These are phyloP conservation scores for Inga laurina DNA, from an alignment of 306 rosid species.

Conservation along the genomic window DNA sequence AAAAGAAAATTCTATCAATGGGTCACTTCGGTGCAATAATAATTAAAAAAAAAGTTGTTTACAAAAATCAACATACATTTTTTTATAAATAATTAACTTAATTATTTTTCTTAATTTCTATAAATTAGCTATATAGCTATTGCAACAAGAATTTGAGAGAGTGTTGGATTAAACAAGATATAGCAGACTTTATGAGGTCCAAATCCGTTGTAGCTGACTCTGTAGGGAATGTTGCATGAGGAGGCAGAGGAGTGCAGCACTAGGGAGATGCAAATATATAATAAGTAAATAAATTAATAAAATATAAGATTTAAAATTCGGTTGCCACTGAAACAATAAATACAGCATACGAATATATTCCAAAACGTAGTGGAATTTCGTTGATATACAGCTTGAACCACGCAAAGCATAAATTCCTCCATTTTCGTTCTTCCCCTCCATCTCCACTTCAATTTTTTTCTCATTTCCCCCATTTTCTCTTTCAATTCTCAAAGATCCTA, in stretches of 20 bases:
- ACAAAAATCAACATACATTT: no score
- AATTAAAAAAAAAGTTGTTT: no score
- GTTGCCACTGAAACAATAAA: neutral
- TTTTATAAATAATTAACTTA: no score
- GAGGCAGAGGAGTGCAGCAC: neutral
- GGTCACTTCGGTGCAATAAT: no score
- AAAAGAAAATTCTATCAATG: no score
- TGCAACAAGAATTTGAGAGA: no score
- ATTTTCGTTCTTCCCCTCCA: neutral
- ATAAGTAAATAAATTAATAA: neutral
- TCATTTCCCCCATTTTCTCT: neutral
- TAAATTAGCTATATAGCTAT: no score
- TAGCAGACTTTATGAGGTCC: neutral
- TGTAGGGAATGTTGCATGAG: neutral
- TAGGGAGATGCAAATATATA: neutral
- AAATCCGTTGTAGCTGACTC: neutral
- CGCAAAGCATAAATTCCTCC: neutral
- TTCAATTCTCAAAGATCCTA: neutral
- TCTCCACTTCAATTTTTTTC: neutral
- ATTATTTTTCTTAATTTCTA: neutral
- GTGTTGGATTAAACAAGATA: neutral
- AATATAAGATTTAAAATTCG: neutral
- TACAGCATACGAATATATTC: neutral
- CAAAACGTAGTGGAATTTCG: neutral
- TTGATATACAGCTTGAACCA: neutral